Conservation (phyloP, 805 yeast genomes). For the Ogataea pilisensis region DNA sequence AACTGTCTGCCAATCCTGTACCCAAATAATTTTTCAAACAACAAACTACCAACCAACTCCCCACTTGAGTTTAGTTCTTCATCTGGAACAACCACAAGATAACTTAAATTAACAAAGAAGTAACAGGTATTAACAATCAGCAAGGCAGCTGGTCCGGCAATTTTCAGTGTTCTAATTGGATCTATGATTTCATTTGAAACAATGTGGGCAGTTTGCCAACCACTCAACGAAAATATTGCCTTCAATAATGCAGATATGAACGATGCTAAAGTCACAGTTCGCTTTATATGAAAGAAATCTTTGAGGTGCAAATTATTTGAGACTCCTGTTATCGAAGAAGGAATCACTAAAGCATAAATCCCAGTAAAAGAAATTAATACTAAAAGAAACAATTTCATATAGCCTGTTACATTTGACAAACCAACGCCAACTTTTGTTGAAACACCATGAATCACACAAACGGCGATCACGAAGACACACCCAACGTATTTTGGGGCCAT, state of each 20-base stretch:
- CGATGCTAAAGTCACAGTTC: slow-evolving; percentile 35
- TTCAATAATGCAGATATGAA: slow-evolving; percentile 49
- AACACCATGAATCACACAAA: slow-evolving; percentile 47
- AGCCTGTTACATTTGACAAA: slow-evolving; percentile 61
- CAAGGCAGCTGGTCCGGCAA: slow-evolving; percentile 52
- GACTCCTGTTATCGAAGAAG: slow-evolving; percentile 39
- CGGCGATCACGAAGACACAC: slow-evolving; percentile 32
- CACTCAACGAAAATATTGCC: slow-evolving; percentile 47
- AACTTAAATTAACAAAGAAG: slow-evolving; percentile 45
- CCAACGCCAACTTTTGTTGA: slow-evolving; percentile 57
- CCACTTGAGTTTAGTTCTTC: slow-evolving; percentile 42
- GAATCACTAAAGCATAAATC: slow-evolving; percentile 50
- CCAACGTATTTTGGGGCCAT: slow-evolving; percentile 41
- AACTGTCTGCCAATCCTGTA: slow-evolving; percentile 42
- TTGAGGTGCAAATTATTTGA: slow-evolving; percentile 37
- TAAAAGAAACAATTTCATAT: slow-evolving; percentile 52
- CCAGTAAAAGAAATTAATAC: slow-evolving; percentile 55
- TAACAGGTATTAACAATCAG: slow-evolving; percentile 41
- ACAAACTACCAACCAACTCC: slow-evolving; percentile 47
- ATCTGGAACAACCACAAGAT: slow-evolving; percentile 46
- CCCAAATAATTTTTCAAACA: slow-evolving; percentile 51
- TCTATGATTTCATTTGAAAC: slow-evolving; percentile 52
- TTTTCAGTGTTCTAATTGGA: slow-evolving; percentile 45
- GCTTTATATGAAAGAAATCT: slow-evolving; percentile 27
- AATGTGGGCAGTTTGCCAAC: slow-evolving; percentile 54